phyloP scores from a whole-genome alignment of 306 rosid species.

The Vachellia collinsii region DNA sequence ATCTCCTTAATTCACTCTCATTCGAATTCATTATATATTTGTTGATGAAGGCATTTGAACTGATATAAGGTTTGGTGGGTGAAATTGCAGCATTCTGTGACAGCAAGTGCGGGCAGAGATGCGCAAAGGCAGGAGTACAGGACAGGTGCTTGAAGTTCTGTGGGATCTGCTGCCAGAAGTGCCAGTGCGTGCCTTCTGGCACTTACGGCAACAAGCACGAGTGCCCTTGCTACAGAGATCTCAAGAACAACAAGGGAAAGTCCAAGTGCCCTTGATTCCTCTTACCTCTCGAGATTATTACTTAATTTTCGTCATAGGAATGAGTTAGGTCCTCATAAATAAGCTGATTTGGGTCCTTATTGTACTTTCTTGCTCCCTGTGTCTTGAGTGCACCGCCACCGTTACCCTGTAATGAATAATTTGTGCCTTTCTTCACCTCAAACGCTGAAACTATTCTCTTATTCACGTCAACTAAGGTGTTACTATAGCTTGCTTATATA shows the following conservation, averaged over 20 bases:
- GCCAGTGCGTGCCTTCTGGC: conserved; percentile 89
- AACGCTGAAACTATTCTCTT: not conserved
- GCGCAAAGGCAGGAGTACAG: conserved; percentile 60
- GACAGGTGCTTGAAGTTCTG: conserved; percentile 78
- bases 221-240: conserved; percentile 82
- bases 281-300: no score
- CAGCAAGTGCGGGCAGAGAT: conserved; percentile 60
- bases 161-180: conserved; percentile 75
- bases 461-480: no score
- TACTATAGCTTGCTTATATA: no score
- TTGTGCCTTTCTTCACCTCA: not conserved
- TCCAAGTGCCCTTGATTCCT: conserved; percentile 72
- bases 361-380: not conserved
- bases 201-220: conserved; percentile 87
- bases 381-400: not conserved
- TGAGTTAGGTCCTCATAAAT: not conserved
- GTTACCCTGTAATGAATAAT: not conserved
- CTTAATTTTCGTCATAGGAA: not conserved
- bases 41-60: not conserved
- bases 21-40: not conserved
- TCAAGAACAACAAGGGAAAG: conserved; percentile 74
- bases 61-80: not conserved
- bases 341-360: not conserved
- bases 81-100: conserved; percentile 49
- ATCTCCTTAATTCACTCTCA: not conserved